Percentiles rank a stretch among this genome's conserved stretches.
phyloP scores from a whole-genome alignment of 805 yeast genomes.

The Candida incommunis region DNA sequence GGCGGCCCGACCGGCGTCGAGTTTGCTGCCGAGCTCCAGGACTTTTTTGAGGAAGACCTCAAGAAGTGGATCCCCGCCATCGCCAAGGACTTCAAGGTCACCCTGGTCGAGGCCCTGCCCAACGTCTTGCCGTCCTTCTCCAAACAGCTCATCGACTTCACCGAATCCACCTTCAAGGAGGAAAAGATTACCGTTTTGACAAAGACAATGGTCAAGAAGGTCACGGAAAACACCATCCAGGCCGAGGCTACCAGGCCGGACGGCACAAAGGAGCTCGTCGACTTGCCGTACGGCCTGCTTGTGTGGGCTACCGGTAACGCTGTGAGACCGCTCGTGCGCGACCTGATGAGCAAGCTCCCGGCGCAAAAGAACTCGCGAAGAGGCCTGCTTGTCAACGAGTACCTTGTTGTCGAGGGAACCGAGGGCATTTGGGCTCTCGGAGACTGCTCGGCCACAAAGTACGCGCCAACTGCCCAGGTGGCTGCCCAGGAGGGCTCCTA shows the following conservation, averaged over 20 bases:
- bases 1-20: slow-evolving; percentile 99
- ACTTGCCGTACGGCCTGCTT: slow-evolving; percentile 78
- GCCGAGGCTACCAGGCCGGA: slow-evolving; percentile 56
- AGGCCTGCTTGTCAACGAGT: slow-evolving; percentile 78
- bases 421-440: slow-evolving; percentile 79
- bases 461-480: slow-evolving; percentile 95
- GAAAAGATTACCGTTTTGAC: slow-evolving; percentile 62
- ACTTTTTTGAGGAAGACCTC: slow-evolving; percentile 84
- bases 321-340: slow-evolving; percentile 59
- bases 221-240: slow-evolving; percentile 52
- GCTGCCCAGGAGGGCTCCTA: slow-evolving; percentile 89
- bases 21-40: slow-evolving; percentile 92
- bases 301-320: slow-evolving; percentile 99
- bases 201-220: slow-evolving; percentile 80
- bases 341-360: slow-evolving; percentile 46
- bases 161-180: slow-evolving; percentile 58
- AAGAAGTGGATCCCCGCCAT: slow-evolving; percentile 79
- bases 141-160: slow-evolving; percentile 40
- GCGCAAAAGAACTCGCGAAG: slow-evolving; percentile 78
- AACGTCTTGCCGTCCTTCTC: slow-evolving; percentile 50
- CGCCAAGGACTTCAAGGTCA: slow-evolving; percentile 66
- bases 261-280: slow-evolving; percentile 46
- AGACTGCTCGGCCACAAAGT: slow-evolving; percentile 81
- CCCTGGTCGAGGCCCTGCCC: slow-evolving; percentile 83
- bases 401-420: slow-evolving; percentile 69